These are phyloP conservation scores for Globisporangium spiculum DNA, from an alignment of 352 stramenopile genomes.

Conservation along the genomic window DNA sequence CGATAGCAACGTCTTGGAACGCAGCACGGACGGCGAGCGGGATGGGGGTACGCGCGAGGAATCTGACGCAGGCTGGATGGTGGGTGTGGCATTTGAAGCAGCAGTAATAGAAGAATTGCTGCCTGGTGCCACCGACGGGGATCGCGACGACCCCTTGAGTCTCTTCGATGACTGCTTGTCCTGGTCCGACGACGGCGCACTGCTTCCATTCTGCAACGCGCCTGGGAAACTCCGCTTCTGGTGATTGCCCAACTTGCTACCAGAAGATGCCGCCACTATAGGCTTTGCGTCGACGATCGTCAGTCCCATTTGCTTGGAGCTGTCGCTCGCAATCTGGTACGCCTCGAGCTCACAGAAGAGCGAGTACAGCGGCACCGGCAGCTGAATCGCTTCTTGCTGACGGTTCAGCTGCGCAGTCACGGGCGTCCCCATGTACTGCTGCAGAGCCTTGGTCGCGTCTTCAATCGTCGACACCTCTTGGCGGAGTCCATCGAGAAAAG, in stretches of 20 bases:
- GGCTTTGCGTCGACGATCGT: conserved; percentile 46
- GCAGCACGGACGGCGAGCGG: conserved; percentile 47
- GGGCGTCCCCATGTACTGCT: conserved; percentile 55
- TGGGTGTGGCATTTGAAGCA: not conserved
- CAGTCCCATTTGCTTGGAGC: conserved; percentile 43
- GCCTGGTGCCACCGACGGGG: conserved; percentile 28
- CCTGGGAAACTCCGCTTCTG: conserved; percentile 19
- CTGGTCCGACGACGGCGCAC: conserved; percentile 6
- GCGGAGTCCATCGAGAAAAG: conserved; percentile 53
- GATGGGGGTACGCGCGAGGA: conserved; percentile 32
- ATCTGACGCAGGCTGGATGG: conserved; percentile 12
- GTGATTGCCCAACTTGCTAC: conserved; percentile 25
- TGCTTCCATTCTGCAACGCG: conserved; percentile 17
- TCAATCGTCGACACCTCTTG: conserved; percentile 53
- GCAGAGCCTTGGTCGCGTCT: conserved; percentile 51
- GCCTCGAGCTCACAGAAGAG: conserved; percentile 75
- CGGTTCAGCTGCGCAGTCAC: conserved; percentile 37
- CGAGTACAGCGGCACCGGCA: conserved; percentile 59
- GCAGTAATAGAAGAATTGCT: not conserved
- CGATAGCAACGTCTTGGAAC: conserved; percentile 10
- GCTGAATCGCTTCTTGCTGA: conserved; percentile 45
- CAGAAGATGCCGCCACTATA: conserved; percentile 16
- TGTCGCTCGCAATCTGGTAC: conserved; percentile 56
- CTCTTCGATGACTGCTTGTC: conserved; percentile 32
- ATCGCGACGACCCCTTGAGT: conserved; percentile 36